These are phyloP conservation scores for Scleroderma citrinum DNA, from an alignment of 768 basidiomycete species.

Conservation along the genomic window DNA sequence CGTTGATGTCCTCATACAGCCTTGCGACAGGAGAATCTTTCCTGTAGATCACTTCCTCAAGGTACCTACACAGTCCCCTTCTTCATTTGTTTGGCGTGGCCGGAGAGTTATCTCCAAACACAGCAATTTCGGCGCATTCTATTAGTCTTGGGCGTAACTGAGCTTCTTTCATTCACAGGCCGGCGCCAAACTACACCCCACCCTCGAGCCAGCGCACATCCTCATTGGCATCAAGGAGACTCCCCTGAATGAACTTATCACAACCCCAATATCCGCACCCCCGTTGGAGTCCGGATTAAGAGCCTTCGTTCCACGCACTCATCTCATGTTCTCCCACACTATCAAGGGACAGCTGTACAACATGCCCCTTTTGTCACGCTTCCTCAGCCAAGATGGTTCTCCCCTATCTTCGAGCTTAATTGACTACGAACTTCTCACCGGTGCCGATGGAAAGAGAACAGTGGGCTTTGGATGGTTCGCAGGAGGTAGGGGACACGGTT, in stretches of 20 bases:
- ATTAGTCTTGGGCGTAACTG: background rate
- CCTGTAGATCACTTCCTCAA: conserved; percentile 53
- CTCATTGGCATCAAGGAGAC: conserved; percentile 89
- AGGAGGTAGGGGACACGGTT: conserved; percentile 50
- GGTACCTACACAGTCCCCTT: conserved; percentile 34
- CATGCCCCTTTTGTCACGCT: conserved; percentile 66
- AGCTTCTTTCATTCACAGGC: conserved; percentile 42
- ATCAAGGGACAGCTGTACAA: conserved; percentile 86
- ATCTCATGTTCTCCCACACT: conserved; percentile 92
- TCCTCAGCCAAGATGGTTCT: conserved; percentile 34
- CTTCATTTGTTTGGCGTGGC: background rate
- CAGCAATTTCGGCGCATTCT: too few species aligned
- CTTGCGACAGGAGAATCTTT: conserved; percentile 73
- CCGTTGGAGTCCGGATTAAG: conserved; percentile 1
- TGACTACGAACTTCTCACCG: conserved; percentile 82
- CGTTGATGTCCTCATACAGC: conserved; percentile 67
- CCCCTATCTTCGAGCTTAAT: conserved; percentile 48
- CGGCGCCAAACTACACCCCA: conserved; percentile 60
- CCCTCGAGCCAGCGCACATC: conserved; percentile 63
- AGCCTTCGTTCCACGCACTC: conserved; percentile 46
- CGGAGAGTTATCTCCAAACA: too few species aligned
- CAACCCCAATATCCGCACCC: conserved; percentile 33
- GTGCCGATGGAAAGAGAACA: conserved; percentile 57
- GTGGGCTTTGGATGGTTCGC: conserved; percentile 93
- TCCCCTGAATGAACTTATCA: conserved; percentile 56